Percentiles rank a stretch among this genome's conserved stretches.
These are phyloP conservation scores for Gymnopilus junonius DNA, from an alignment of 768 basidiomycete species.

Conservation along the genomic window DNA sequence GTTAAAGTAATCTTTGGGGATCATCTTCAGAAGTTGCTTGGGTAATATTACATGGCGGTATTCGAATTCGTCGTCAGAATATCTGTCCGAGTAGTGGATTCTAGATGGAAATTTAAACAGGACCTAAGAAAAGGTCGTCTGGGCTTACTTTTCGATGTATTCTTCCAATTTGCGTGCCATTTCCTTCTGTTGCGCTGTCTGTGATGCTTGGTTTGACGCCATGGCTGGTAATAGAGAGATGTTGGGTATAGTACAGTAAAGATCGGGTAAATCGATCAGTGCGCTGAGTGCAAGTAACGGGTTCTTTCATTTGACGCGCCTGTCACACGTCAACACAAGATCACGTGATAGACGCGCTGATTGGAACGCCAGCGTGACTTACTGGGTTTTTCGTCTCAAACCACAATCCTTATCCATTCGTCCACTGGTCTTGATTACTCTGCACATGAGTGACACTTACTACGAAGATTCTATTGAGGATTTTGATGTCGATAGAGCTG, in stretches of 20 bases:
- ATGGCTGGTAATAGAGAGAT: conserved; percentile 19
- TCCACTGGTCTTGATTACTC: neutral
- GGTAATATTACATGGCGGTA: conserved; percentile 98
- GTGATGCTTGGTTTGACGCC: conserved; percentile 30
- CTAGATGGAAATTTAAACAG: conserved; percentile 41
- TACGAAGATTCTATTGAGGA: conserved; percentile 17
- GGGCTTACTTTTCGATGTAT: conserved; percentile 73
- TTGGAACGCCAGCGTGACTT: neutral
- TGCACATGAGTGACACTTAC: conserved; percentile 14
- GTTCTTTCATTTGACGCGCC: conserved; percentile 11
- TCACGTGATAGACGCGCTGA: conserved; percentile 28
- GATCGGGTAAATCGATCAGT: neutral
- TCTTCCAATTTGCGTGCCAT: conserved; percentile 65
- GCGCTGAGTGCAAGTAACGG: neutral
- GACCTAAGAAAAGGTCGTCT: conserved; percentile 2
- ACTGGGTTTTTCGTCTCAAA: neutral
- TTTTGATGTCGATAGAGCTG: neutral
- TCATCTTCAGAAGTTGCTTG: conserved; percentile 90
- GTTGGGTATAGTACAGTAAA: neutral
- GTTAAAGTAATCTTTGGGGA: conserved; percentile 86
- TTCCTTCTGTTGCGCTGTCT: conserved; percentile 41
- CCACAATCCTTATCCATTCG: neutral
- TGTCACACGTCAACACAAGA: conserved; percentile 19
- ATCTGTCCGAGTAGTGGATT: conserved; percentile 91
- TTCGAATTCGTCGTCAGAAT: conserved; percentile 91